phyloP scores from a whole-genome alignment of 2,329 filamentous ascomycete genomes.

The Colletotrichum sp. region DNA sequence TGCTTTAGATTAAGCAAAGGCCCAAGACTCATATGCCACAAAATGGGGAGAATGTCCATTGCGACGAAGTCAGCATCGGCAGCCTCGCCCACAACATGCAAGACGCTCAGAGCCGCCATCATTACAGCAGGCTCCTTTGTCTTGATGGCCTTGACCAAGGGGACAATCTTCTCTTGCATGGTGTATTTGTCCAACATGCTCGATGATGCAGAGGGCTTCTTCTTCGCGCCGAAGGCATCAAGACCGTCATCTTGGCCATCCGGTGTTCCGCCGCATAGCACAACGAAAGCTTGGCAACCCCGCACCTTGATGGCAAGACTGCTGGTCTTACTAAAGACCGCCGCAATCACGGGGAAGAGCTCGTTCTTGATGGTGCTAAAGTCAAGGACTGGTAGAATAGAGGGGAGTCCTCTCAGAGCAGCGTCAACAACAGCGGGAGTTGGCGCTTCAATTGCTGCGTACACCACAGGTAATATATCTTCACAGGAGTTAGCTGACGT shows the following conservation, averaged over 20 bases:
- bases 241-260: constrained; percentile 72
- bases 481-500: neutral
- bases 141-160: constrained; percentile 89
- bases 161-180: constrained; percentile 96
- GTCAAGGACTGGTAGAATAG: constrained; percentile 86
- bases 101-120: constrained; percentile 87
- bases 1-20: constrained; percentile 86
- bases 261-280: constrained; percentile 80
- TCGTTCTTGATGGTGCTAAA: constrained; percentile 98
- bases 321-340: constrained; percentile 90
- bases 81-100: constrained; percentile 80
- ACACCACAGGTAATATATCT: constrained; percentile 89
- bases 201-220: constrained; percentile 68
- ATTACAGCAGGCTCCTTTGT: constrained; percentile 98
- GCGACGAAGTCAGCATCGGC: constrained; percentile 92
- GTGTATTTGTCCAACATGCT: constrained; percentile 96
- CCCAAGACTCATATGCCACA: constrained; percentile 92
- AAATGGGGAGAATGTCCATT: constrained; percentile 84
- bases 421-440: constrained; percentile 91
- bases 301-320: constrained; percentile 95
- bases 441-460: constrained; percentile 83
- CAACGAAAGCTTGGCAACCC: constrained; percentile 86
- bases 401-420: constrained; percentile 77
- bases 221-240: constrained; percentile 68
- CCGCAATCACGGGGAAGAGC: constrained; percentile 88